Evolutionary conservation across 2,329 filamentous ascomycete genomes (phyloP), one percentile per base, ranked within the genome.

Genomic region (Aspergillus ruber): DNA sequence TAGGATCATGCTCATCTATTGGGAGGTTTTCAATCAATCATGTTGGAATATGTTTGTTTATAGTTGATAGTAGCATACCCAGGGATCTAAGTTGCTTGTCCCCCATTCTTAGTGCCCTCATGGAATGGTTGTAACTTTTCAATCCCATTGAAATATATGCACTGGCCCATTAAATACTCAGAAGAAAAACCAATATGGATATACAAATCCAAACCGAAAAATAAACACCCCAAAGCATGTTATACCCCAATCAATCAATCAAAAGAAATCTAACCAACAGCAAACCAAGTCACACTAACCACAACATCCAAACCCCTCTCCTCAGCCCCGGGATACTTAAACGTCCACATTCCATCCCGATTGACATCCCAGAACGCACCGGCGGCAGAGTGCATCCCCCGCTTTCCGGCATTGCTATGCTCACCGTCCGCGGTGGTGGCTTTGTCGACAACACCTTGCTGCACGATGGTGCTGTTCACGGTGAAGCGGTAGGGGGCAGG

Each of bases 391-490:
- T 76, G 73, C 74, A 76, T 75, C 55, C 93, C 93, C 56, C 91
- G 82, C 56, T 90, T 83, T 47, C 90, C 91, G 48, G 86, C 85
- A 23, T 81, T 84, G 52, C 78, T 77, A 20, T 67, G 65, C n/a
- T 73, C 70, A 54, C 77, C 74, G 64, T 78, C 79, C 44, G 77
- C 78, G 45, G 78, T 77, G 55, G 79, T 74, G 25, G 69, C 64
- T 54, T 65, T 63, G 53, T 68, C 63, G 44, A 71, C 81, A 29
- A 91, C 77, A 17, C 68, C 69, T 74, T 97, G 91, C 76, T 98
- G 91, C 59, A 97, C 94, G 65, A 97, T 96, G 56, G 91, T 97
- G 76, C 88, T 94, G 79, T 95, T 97, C 74, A 95, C 90, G 59
- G 90, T 88, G 74, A 91, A 97, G 73, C 97, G 97, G 81, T 84